Evolutionary conservation across 768 basidiomycete species (phyloP), one percentile per base, ranked within the genome.

Genomic region (Xerocomellus intermedius): DNA sequence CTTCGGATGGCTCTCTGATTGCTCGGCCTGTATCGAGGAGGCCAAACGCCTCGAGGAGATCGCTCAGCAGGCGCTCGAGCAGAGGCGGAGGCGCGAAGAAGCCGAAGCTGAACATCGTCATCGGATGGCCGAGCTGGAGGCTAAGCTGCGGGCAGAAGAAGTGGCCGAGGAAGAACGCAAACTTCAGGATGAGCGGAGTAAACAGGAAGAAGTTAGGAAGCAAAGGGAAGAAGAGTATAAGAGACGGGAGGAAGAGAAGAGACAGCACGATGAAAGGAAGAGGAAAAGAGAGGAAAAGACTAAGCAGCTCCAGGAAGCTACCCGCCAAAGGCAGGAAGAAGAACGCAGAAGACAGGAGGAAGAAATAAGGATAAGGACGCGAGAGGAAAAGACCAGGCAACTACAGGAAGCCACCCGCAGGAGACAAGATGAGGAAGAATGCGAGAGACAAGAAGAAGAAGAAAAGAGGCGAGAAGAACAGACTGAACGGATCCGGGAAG

Each of bases 1-100:
- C 41, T 39, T 77, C 44, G 66, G 63, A 0, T 58, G 56, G 2
- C 75, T 76, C 2, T 42, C 64, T 1, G 57, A 57, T 2, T 86
- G 85, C 59, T 42, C 37, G 10, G 70, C 69, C 33, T 86, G 85
- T 62, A 74, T 77, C 5, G 62, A 73, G 14, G 77, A 74, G 35
- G 63, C 55, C 0, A 73, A 70, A 52, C 54, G 64, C 2, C 75
- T 73, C 0, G 76, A 78, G 49, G 64, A 72, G 54, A 74, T 75
- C 53, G 69, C 65, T 21, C 57, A 73, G 47, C 55, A 71, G 36
- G 76, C 75, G 16, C 72, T 75, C 32, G 68, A 66, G 21, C 62
- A 64, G 26, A 72, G 80, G 64, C 54, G 68, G 61, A 69, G 73
- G 50, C 75, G 75, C 2, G 80, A 84, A 3, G 72, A 64, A 8